Base-by-base conservation (phyloP, 1,284 basidiomycete species). In the Tilletiaria anomala region DNA sequence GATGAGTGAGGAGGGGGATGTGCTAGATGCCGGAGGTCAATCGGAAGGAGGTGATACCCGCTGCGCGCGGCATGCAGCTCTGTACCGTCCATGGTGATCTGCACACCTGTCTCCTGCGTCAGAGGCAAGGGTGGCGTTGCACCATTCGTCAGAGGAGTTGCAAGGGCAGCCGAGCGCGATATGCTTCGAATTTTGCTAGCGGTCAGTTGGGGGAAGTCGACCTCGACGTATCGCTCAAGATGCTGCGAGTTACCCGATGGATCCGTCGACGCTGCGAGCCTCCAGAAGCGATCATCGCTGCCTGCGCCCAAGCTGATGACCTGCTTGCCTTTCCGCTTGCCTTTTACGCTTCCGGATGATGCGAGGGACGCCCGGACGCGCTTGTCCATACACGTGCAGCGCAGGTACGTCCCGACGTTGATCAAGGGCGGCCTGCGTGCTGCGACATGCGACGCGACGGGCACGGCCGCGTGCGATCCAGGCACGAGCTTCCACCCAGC, bases 241-340 rank as follows among this genome's bases (percentile, higher is more conserved):
- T n/a, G n/a, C n/a, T n/a, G n/a, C n/a, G n/a, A n/a, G n/a, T n/a
- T n/a, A n/a, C n/a, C n/a, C n/a, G n/a, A n/a, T n/a, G n/a, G n/a
- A n/a, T n/a, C n/a, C n/a, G n/a, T n/a, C n/a, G n/a, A n/a, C n/a
- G n/a, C n/a, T n/a, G n/a, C n/a, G n/a, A n/a, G n/a, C n/a, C 87
- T 73, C 87, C 88, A 96, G 67, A 83, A 94, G 35, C 89, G 72
- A 11, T 85, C 85, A 69, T 96, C 88, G 56, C 84, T 93, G 1
- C 88, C 88, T 0, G 87, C 83, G 3, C 88, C 89, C 6, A 94
- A 67, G 62, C 82, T 87, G 34, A 94, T 74, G 45, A 94, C 78
- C 72, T 94, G 88, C n/a, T n/a, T n/a, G n/a, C n/a, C n/a, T n/a
- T n/a, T n/a, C n/a, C n/a, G n/a, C n/a, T n/a, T n/a, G n/a, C n/a